Base-by-base conservation (phyloP, 805 yeast genomes). In the Candida krabiensis region DNA sequence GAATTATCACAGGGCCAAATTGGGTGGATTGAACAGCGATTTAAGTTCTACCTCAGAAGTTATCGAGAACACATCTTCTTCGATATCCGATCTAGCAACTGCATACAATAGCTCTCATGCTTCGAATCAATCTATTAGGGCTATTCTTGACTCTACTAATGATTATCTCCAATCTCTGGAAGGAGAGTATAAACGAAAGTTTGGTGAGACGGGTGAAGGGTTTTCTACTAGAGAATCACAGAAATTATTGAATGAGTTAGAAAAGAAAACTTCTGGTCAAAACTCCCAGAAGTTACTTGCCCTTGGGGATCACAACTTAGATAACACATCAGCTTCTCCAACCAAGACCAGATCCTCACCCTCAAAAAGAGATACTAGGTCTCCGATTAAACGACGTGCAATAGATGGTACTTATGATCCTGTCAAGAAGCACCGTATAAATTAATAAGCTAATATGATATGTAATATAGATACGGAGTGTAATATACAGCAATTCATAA, bases 1-100 rank as follows among this genome's bases (percentile, higher is more conserved):
- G 29, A 46, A 44, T 24, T 44, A 44, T 37, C 43, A 46, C 19
- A 38, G 29, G 15, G 43, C 46, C 24, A 40, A 40, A 19, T 13
- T 46, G 12, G 27, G 35, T 16, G 38, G 41, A 13, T 18, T 46
- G 16, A 29, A 21, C 18, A 33, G 7, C 17, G 28, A 23, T 18
- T 17, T 35, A n/a, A 18, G 21, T 5, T 15, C 24, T 12, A 18
- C 30, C 6, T 12, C 38, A 3, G 19, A 17, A 7, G 24, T 19
- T 13, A 13, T 27, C 11, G 17, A 11, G 2, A 16, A 35, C 12
- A 31, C 24, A 7, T n/a, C 21, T 9, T 19, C 26, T 3, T 12
- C 30, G 13, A 38, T 35, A 12, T 32, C 47, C 4, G 43, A 38
- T 12, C 22, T 40, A 5, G 33, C 30, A 2, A 7, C 26, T 7